Percentiles rank a stretch among this genome's conserved stretches.
These are phyloP conservation scores for Syzygium jambos DNA, from an alignment of 345 rosid genomes.

Conservation along the genomic window DNA sequence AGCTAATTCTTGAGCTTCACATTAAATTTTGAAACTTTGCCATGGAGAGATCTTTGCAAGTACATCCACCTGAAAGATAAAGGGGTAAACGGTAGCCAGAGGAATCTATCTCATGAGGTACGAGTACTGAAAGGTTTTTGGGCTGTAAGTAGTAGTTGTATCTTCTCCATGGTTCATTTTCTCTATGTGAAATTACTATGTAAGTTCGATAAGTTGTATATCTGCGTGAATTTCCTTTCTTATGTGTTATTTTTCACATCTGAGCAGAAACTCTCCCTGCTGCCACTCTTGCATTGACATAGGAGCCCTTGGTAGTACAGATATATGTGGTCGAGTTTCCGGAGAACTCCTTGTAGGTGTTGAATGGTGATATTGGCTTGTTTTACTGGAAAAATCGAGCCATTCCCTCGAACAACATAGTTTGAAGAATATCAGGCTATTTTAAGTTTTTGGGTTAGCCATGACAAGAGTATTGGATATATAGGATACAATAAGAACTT, in stretches of 20 bases:
- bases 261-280: not conserved
- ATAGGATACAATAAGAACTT: not conserved
- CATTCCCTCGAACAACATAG: not conserved
- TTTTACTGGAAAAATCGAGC: not conserved
- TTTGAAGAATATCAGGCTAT: not conserved
- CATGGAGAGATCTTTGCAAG: not conserved
- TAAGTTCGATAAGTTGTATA: not conserved
- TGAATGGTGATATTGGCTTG: not conserved
- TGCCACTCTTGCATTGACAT: not conserved
- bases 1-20: not conserved
- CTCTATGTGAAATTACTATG: not conserved
- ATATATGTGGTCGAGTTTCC: not conserved
- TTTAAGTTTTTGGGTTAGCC: not conserved
- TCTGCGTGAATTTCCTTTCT: not conserved
- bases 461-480: not conserved
- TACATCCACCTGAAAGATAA: not conserved
- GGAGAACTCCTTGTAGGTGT: not conserved
- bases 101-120: not conserved
- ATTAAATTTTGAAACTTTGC: not conserved
- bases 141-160: not conserved
- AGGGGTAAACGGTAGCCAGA: not conserved
- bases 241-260: not conserved
- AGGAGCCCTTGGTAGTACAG: not conserved
- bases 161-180: not conserved
- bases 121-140: not conserved